Evolutionary conservation across 495 filamentous ascomycete genomes (phyloP).

Genomic region (Podospora fimiseda): DNA sequence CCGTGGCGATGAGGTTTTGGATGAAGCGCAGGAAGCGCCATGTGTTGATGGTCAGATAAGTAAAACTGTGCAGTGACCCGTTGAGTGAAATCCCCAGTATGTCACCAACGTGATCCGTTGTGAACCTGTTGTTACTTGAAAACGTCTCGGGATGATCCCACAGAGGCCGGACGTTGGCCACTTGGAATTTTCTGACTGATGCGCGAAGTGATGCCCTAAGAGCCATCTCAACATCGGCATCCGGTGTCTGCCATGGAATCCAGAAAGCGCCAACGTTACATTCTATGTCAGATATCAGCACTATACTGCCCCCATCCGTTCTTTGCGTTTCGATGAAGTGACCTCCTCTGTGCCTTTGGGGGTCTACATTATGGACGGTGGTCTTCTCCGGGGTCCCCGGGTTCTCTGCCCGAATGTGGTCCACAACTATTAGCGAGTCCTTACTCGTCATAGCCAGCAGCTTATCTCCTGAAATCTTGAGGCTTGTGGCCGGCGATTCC

Average conservation of each 20-base stretch:
- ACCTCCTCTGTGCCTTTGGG: slow-evolving; percentile 26
- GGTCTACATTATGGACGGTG: slow-evolving; percentile 29
- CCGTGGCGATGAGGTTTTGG: slow-evolving; percentile 48
- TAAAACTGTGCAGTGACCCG: slow-evolving; percentile 58
- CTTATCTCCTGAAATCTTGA: slow-evolving; percentile 34
- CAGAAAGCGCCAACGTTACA: slow-evolving; percentile 47
- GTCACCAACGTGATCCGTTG: slow-evolving; percentile 29
- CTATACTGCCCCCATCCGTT: slow-evolving; percentile 25
- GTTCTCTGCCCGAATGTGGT: slow-evolving; percentile 21
- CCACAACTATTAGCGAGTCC: slow-evolving; percentile 44
- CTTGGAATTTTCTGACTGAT: slow-evolving; percentile 45
- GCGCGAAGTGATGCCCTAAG: slow-evolving; percentile 45
- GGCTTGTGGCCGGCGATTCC: slow-evolving; percentile 36
- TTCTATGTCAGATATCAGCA: slow-evolving; percentile 41
- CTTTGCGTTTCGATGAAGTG: slow-evolving; percentile 41
- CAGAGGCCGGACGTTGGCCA: slow-evolving; percentile 36
- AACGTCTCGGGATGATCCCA: slow-evolving; percentile 34
- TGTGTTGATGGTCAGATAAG: slow-evolving; percentile 45
- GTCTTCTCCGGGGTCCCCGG: slow-evolving; percentile 18
- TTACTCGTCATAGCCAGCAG: slow-evolving; percentile 37
- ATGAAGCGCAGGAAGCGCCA: slow-evolving; percentile 59
- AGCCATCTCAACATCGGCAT: slow-evolving; percentile 37
- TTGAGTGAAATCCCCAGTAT: slow-evolving; percentile 59
- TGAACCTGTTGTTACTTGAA: too few species aligned
- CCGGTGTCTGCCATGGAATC: slow-evolving; percentile 34